Evolutionary conservation across 768 basidiomycete species (phyloP).

Genomic region (Hygrophorus pudorinus): DNA sequence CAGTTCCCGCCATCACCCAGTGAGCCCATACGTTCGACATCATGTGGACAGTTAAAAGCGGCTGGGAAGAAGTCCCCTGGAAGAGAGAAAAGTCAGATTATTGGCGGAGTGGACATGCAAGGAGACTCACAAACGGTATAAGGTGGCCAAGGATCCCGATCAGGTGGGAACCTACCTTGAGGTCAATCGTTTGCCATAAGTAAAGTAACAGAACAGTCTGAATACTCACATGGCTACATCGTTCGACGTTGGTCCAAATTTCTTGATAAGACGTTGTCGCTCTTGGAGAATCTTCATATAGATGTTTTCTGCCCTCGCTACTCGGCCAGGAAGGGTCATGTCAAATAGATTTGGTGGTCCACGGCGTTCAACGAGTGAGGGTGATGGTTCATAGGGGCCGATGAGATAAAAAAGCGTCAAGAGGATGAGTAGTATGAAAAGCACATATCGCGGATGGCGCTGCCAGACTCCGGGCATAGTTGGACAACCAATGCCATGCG

Average conservation of each 20-base stretch:
- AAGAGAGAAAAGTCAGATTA: neutral
- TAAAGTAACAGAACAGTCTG: neutral
- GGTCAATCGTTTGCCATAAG: neutral
- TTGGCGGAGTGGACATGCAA: neutral
- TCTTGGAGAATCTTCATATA: conserved; percentile 34
- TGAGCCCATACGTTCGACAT: conserved; percentile 36
- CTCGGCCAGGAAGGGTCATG: conserved; percentile 26
- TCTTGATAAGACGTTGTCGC: conserved; percentile 39
- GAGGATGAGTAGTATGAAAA: conserved; percentile 32
- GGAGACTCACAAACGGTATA: conserved; percentile 44
- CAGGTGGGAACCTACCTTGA: conserved; percentile 38
- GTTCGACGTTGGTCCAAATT: conserved; percentile 41
- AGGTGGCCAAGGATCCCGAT: conserved; percentile 42
- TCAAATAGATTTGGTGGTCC: conserved; percentile 16
- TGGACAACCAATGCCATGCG: too few relatives aligned
- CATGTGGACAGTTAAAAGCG: conserved; percentile 42
- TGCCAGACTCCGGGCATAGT: conserved; percentile 22
- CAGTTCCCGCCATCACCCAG: conserved; percentile 66
- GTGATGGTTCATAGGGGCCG: conserved; percentile 20
- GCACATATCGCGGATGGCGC: conserved; percentile 44
- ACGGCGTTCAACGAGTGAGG: conserved; percentile 12
- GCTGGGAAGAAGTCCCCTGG: conserved; percentile 49
- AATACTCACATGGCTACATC: conserved; percentile 37
- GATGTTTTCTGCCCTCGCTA: conserved; percentile 32
- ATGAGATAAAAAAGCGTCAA: conserved; percentile 39